Evolutionary conservation across 225 moss, liverwort and hornwort genomes (phyloP).

Genomic region (Rhytidiadelphus loreus): DNA sequence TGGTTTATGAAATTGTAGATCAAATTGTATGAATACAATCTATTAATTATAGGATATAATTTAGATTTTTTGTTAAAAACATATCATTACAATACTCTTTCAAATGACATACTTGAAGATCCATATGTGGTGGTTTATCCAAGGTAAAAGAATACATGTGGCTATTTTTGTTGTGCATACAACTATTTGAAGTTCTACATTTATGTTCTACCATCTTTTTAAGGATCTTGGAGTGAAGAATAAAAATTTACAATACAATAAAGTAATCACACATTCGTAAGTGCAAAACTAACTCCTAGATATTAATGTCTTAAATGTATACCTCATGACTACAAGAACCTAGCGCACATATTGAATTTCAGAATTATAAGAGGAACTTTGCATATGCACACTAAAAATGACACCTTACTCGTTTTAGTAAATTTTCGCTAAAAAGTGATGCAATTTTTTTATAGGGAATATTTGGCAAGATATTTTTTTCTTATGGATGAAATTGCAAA

Average conservation of each 20-base stretch:
- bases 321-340: rapidly evolving
- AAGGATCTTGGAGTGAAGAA: rapidly evolving
- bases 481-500: no score
- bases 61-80: not conserved
- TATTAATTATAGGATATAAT: not conserved
- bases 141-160: rapidly evolving
- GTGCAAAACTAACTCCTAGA: rapidly evolving
- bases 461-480: no score
- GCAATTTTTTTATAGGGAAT: no score
- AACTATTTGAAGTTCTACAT: not conserved
- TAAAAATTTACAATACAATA: not conserved
- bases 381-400: no score
- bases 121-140: rapidly evolving
- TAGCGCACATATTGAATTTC: no score
- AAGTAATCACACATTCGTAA: rapidly evolving
- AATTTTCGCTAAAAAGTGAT: no score
- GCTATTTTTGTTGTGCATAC: rapidly evolving
- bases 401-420: no score
- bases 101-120: rapidly evolving
- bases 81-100: not conserved
- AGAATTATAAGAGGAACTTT: no score
- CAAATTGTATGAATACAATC: not conserved
- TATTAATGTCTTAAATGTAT: not conserved
- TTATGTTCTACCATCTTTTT: not conserved
- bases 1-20: not conserved